Evolutionary conservation across 371 early-diverging fungal species (phyloP), one percentile per base, ranked within the genome.

Genomic region (Syncephalis fuscata): DNA sequence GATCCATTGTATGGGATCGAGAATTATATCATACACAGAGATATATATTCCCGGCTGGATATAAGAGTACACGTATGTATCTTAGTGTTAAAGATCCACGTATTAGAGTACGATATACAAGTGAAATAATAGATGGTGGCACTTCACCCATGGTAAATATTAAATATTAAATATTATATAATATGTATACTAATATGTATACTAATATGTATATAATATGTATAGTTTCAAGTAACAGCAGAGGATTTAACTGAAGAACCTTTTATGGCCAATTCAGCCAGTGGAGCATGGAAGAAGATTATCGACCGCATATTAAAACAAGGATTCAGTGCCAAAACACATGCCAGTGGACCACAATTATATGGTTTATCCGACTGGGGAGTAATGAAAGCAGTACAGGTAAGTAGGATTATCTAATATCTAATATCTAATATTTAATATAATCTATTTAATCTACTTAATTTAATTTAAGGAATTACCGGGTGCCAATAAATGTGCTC

Each of bases 311-410:
- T 66, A 19, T 57, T 59, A 52, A 53, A 55, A 15, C 54, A 62
- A 26, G 67, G 67, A 19, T 60, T 62, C 48, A 62, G 60, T 14
- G 64, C 67, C 16, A 66, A 66, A 27, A 66, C 67, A 1, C 67
- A 66, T 42, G 67, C 67, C 0, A 62, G 62, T 24, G 67, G 67
- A 36, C 67, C 67, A 4, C 63, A 66, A 23, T 60, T 66, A 62
- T 58, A 60, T 20, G 67, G 67, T 9, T 27, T 66, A 42, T 62
- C 62, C 22, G 62, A 66, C 43, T 46, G 64, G 41, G 67, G 64
- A 2, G 62, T 66, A 9, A 66, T 62, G 40, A 66, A 66, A 47
- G 56, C 58, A 37, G 64, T 66, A 39, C 67, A 66, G 48, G 66
- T 52, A 47, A 36, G 36, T 46, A n/a, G n/a, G n/a, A n/a, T n/a